Percentiles rank a stretch among this genome's conserved stretches.
Conservation (phyloP, 768 basidiomycete species). For the Nidularia sp. region DNA sequence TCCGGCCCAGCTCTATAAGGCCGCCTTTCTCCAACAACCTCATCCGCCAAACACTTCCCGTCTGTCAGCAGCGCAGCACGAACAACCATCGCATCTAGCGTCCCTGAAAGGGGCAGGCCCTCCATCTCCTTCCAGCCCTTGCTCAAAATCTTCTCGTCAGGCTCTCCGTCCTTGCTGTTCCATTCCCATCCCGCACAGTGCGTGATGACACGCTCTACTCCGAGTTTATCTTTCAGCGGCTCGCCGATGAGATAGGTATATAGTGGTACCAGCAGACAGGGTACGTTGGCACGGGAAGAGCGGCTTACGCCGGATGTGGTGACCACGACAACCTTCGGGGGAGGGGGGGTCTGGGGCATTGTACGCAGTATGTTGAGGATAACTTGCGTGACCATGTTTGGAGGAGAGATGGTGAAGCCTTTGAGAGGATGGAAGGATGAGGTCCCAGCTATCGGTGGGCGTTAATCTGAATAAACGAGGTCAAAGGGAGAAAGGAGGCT, state of each 20-base stretch:
- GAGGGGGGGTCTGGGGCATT: constrained; percentile 33
- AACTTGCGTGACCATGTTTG: constrained; percentile 51
- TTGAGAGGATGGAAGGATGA: constrained; percentile 36
- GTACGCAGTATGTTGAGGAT: constrained; percentile 52
- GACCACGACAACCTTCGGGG: constrained; percentile 45
- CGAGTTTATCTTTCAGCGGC: constrained; percentile 58
- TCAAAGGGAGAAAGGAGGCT: constrained; percentile 9
- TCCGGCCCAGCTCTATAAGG: constrained; percentile 39
- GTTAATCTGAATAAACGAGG: neutral
- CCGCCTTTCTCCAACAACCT: neutral
- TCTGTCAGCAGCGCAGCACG: constrained; percentile 6
- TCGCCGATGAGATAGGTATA: constrained; percentile 38
- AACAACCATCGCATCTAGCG: constrained; percentile 42
- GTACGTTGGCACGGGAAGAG: constrained; percentile 35
- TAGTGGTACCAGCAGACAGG: constrained; percentile 38
- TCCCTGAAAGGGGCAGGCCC: constrained; percentile 37
- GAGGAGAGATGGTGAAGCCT: constrained; percentile 42
- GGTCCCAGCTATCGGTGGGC: constrained; percentile 25
- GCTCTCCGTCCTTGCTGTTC: constrained; percentile 33
- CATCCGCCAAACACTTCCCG: constrained; percentile 3
- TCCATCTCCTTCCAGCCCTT: constrained; percentile 33
- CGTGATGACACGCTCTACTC: constrained; percentile 45
- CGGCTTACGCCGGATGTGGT: constrained; percentile 47
- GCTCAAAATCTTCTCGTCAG: constrained; percentile 34
- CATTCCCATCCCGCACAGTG: constrained; percentile 47